Evolutionary conservation across 306 rosid genomes (phyloP).

Genomic region (Cucurbita ficifolia): DNA sequence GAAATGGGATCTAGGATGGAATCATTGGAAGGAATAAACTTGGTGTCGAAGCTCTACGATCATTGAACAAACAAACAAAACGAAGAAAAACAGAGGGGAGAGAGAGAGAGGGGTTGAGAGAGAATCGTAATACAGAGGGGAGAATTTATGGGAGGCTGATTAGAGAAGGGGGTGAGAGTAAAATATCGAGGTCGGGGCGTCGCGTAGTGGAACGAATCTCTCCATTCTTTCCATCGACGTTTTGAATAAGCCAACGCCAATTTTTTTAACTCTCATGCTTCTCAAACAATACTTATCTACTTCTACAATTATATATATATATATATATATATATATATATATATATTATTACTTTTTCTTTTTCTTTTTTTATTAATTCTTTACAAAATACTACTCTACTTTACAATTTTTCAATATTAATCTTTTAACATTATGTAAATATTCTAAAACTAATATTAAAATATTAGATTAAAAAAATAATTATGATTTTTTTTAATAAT

Average conservation of each 20-base stretch:
- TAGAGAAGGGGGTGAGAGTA: neutral
- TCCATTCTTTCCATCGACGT: neutral
- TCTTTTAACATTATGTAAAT: too few relatives aligned
- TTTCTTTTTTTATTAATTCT: too few relatives aligned
- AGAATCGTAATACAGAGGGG: neutral
- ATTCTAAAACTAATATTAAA: too few relatives aligned
- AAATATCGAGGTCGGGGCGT: conserved; percentile 66
- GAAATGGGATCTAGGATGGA: conserved; percentile 50
- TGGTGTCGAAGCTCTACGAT: conserved; percentile 8
- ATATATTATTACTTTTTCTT: too few relatives aligned
- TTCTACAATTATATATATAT: neutral
- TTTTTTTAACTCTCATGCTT: neutral
- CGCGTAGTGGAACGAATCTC: conserved; percentile 66
- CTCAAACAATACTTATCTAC: neutral
- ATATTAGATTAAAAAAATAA: too few relatives aligned
- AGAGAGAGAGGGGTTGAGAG: neutral
- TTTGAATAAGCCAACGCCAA: neutral
- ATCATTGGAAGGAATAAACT: conserved; percentile 61
- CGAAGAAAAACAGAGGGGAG: neutral
- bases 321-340: too few relatives aligned
- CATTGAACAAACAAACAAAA: neutral
- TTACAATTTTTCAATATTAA: too few relatives aligned
- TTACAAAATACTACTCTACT: too few relatives aligned
- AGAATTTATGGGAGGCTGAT: neutral
- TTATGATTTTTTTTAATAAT: too few relatives aligned